Conservation (phyloP, 2,329 filamentous ascomycete genomes). For the Onygena corvina region DNA sequence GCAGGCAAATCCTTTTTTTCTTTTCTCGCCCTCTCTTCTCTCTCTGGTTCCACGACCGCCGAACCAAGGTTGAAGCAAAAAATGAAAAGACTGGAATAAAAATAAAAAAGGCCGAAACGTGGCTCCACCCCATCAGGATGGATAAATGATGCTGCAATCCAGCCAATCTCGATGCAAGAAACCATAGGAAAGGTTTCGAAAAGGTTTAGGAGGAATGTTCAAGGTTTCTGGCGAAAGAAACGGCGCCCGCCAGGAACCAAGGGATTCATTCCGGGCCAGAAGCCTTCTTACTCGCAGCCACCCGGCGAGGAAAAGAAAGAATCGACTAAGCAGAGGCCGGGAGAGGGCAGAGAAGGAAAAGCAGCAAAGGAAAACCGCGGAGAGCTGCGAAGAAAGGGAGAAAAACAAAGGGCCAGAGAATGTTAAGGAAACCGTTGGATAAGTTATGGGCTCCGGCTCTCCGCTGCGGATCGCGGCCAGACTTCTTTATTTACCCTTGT, state of each 20-base stretch:
- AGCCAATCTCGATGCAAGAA: neutral
- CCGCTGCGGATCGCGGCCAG: conserved; percentile 2
- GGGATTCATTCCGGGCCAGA: neutral
- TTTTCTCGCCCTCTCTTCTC: neutral
- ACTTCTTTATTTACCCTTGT: neutral
- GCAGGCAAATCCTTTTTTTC: neutral
- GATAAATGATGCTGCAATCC: neutral
- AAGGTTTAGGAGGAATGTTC: neutral
- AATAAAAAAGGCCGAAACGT: conserved; percentile 2
- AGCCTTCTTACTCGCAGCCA: neutral
- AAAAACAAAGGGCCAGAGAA: neutral
- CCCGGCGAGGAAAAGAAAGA: neutral
- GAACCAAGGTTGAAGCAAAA: conserved; percentile 5
- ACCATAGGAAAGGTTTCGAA: neutral
- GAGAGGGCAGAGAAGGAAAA: neutral
- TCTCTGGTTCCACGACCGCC: conserved; percentile 5
- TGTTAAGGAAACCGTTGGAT: conserved; percentile 6
- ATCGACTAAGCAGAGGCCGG: no score
- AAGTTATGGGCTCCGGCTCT: neutral
- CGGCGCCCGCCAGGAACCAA: conserved; percentile 4
- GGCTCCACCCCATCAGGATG: conserved; percentile 16
- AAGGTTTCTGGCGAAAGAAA: conserved; percentile 2
- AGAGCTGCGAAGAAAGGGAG: neutral
- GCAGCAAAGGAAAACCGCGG: neutral
- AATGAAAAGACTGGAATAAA: neutral